phyloP scores from a whole-genome alignment of 2,329 filamentous ascomycete genomes.

The Dothideomycetes sp. region DNA sequence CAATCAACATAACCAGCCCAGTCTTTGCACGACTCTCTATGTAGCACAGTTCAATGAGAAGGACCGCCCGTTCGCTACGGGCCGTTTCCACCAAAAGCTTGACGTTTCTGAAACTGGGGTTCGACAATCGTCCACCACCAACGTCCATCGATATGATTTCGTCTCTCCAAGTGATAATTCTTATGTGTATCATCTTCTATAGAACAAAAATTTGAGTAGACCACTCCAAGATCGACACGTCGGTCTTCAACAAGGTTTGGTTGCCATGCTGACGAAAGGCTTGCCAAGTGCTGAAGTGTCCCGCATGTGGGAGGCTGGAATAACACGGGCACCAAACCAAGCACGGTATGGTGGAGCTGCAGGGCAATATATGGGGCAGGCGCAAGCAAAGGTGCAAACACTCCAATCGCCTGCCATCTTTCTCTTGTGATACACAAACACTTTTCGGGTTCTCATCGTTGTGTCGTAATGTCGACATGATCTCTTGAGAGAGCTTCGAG shows the following conservation, averaged over 20 bases:
- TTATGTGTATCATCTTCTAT: too few relatives aligned
- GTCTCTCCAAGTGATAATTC: too few relatives aligned
- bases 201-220: too few relatives aligned
- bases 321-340: slow-evolving; percentile 10
- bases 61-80: slow-evolving; percentile 6
- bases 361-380: slow-evolving; percentile 8
- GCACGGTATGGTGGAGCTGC: slow-evolving; percentile 7
- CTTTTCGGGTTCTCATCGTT: slow-evolving; percentile 2
- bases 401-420: slow-evolving; percentile 9
- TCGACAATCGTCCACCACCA: slow-evolving; percentile 5
- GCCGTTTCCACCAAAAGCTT: slow-evolving; percentile 13
- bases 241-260: not conserved
- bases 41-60: slow-evolving; percentile 3
- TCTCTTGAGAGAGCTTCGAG: not conserved
- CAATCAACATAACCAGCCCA: not conserved
- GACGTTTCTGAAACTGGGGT: slow-evolving; percentile 2
- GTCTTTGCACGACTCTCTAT: not conserved
- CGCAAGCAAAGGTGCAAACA: slow-evolving; percentile 2
- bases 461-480: too few relatives aligned
- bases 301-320: slow-evolving; percentile 11
- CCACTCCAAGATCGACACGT: too few relatives aligned
- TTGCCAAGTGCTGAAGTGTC: too few relatives aligned
- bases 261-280: slow-evolving; percentile 10
- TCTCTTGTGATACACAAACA: slow-evolving; percentile 11
- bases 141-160: not conserved